Conservation (phyloP, 495 filamentous ascomycete species). For the Venustampulla echinocandica region DNA sequence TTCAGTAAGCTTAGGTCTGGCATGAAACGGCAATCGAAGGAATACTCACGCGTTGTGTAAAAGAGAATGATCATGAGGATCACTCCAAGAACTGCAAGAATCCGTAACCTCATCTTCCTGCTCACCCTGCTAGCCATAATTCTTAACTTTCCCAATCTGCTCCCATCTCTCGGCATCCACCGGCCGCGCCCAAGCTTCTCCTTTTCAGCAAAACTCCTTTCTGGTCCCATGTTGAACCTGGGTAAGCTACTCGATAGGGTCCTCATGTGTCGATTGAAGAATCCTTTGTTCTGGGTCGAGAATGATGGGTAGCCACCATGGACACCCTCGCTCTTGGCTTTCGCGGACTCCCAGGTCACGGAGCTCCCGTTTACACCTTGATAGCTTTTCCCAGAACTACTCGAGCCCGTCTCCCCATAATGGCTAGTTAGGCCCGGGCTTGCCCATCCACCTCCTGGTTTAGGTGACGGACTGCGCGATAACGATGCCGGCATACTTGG, state of each 20-base stretch:
- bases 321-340: conserved; percentile 67
- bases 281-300: conserved; percentile 66
- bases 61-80: conserved; percentile 57
- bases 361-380: conserved; percentile 39
- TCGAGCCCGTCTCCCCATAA: conserved; percentile 49
- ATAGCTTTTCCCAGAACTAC: conserved; percentile 47
- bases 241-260: conserved; percentile 66
- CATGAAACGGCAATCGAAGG: background rate
- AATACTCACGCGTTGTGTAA: conserved; percentile 56
- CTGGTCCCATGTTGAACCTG: conserved; percentile 44
- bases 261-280: conserved; percentile 72
- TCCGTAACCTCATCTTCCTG: conserved; percentile 43
- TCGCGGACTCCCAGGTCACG: conserved; percentile 72
- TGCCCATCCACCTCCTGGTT: conserved; percentile 75
- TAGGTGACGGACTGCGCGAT: conserved; percentile 76
- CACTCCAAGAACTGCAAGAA: conserved; percentile 49
- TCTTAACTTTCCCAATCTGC: conserved; percentile 17
- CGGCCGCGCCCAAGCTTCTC: conserved; percentile 55
- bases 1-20: conserved; percentile 7
- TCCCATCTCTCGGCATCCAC: conserved; percentile 33
- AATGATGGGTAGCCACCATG: conserved; percentile 74
- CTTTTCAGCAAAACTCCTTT: conserved; percentile 55
- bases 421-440: conserved; percentile 67
- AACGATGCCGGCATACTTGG: conserved; percentile 60
- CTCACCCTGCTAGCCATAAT: conserved; percentile 14